Evolutionary conservation across 2,329 filamentous ascomycete genomes (phyloP).

Genomic region (Sporothrix pseudoabietina): DNA sequence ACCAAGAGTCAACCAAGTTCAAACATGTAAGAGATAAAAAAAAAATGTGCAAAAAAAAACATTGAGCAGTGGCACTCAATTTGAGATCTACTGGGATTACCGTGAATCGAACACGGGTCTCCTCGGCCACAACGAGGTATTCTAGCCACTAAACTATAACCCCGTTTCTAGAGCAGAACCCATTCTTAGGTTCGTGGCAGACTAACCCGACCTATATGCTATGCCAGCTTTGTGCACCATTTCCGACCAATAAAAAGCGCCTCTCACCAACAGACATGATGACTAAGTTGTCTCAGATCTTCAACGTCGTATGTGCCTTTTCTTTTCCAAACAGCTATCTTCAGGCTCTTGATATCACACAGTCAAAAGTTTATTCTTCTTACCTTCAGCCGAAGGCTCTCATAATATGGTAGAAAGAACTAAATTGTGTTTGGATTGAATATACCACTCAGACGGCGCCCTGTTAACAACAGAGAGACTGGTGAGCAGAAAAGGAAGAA

Average conservation of each 20-base stretch:
- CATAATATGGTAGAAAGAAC: too few species aligned
- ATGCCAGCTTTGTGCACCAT: too few species aligned
- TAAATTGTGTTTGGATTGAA: too few species aligned
- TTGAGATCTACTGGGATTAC: conserved; percentile 32
- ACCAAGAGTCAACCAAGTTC: neutral
- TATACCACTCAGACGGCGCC: too few species aligned
- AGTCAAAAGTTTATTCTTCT: too few species aligned
- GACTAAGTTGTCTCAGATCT: neutral
- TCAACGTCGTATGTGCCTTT: neutral
- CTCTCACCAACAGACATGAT: neutral
- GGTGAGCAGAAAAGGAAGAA: too few species aligned
- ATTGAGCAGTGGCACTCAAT: conserved; percentile 21
- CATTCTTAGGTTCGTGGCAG: neutral
- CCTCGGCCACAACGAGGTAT: conserved; percentile 36
- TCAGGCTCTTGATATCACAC: too few species aligned
- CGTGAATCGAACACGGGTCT: conserved; percentile 37
- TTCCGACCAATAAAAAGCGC: neutral
- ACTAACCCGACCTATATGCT: conserved; percentile 10
- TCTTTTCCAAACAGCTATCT: too few species aligned
- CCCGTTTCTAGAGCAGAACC: conserved; percentile 32
- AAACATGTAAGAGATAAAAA: neutral
- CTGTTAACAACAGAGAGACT: too few species aligned
- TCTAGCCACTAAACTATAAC: conserved; percentile 36
- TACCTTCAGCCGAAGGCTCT: too few species aligned
- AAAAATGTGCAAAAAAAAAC: conserved; percentile 2